Evolutionary conservation across 257 asterid species (phyloP).

Genomic region (Asclepias syriaca): DNA sequence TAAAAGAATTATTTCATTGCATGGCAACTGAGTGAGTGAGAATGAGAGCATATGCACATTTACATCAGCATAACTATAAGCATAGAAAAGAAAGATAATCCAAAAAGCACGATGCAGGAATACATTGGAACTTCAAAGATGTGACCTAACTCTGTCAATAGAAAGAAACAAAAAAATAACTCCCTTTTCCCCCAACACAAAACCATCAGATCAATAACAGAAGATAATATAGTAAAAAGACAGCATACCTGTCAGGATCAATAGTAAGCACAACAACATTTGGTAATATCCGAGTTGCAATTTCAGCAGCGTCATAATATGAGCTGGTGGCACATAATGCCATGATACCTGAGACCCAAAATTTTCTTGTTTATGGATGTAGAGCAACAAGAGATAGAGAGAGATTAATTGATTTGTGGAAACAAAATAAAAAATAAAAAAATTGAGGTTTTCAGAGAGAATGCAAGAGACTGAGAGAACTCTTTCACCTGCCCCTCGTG

Average conservation of each 20-base stretch:
- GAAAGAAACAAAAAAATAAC: background rate
- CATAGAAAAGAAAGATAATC: background rate
- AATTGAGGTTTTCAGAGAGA: background rate
- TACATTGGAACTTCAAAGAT: background rate
- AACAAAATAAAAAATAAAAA: background rate
- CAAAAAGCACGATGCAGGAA: constrained; percentile 1
- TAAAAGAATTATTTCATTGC: background rate
- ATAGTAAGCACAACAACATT: constrained; percentile 79
- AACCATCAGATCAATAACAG: background rate
- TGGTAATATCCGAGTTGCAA: constrained; percentile 89
- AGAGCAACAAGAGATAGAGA: background rate
- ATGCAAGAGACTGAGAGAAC: background rate
- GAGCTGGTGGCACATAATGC: constrained; percentile 92
- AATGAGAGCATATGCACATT: background rate
- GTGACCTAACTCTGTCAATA: background rate
- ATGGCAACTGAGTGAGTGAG: background rate
- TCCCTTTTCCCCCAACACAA: background rate
- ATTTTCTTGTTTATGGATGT: constrained; percentile 16
- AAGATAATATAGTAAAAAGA: background rate
- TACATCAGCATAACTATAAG: background rate
- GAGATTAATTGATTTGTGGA: background rate
- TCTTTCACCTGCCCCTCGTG: constrained; percentile 91
- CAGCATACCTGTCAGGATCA: constrained; percentile 87
- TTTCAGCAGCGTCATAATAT: constrained; percentile 85
- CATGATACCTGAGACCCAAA: constrained; percentile 70